Evolutionary conservation across 345 rosid species (phyloP).

Genomic region (Eutrema japonicum): DNA sequence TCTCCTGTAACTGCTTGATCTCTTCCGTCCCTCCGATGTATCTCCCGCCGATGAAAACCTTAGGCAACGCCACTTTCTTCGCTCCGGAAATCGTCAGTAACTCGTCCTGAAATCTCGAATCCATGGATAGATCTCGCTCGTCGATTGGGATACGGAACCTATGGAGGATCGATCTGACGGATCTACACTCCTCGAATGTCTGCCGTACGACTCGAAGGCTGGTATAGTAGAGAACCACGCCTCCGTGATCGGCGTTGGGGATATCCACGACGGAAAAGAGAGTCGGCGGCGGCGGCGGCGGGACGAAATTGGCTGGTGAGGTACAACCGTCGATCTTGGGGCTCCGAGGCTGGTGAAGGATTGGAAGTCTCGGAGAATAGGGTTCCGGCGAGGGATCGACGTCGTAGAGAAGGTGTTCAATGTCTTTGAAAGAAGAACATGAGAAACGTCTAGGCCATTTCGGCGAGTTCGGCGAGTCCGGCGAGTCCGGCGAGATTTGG

Average conservation of each 20-base stretch:
- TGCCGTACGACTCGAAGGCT: slow-evolving; percentile 74
- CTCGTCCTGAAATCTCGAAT: slow-evolving; percentile 57
- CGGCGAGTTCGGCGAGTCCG: neutral
- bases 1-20: slow-evolving; percentile 50
- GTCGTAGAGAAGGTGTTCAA: slow-evolving; percentile 44
- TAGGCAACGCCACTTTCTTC: slow-evolving; percentile 44
- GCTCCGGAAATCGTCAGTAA: slow-evolving; percentile 51
- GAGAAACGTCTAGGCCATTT: slow-evolving; percentile 44
- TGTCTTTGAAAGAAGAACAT: slow-evolving; percentile 65
- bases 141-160: slow-evolving; percentile 59
- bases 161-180: slow-evolving; percentile 63
- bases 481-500: neutral
- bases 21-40: slow-evolving; percentile 58
- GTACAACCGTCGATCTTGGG: slow-evolving; percentile 41
- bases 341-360: slow-evolving; percentile 69
- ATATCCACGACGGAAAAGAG: slow-evolving; percentile 22
- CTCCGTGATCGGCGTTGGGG: slow-evolving; percentile 46
- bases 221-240: slow-evolving; percentile 71
- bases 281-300: neutral
- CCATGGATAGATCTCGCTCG: slow-evolving; percentile 86
- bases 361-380: slow-evolving; percentile 42
- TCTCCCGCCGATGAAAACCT: slow-evolving; percentile 58
- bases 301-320: slow-evolving; percentile 44
- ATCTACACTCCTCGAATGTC: slow-evolving; percentile 75
- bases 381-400: slow-evolving; percentile 24